Conservation (phyloP, 495 filamentous ascomycete species). For the Talaromyces stipitatus region DNA sequence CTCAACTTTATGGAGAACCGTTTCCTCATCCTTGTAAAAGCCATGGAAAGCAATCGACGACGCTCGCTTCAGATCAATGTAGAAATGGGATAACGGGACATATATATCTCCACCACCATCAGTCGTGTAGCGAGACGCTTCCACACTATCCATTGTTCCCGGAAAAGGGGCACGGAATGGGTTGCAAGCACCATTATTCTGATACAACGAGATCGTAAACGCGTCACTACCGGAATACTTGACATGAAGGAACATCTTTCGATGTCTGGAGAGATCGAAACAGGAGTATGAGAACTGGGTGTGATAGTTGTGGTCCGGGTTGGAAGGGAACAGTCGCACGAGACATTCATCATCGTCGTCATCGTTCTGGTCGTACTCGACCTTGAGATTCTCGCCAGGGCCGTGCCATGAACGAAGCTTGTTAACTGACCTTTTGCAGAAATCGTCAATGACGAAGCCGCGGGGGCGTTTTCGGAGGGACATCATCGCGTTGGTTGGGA, state of each 20-base stretch:
- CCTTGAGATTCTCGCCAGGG: conserved; percentile 49
- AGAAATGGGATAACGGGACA: conserved; percentile 68
- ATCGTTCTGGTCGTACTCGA: conserved; percentile 36
- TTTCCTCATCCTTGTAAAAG: conserved; percentile 49
- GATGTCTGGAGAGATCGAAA: conserved; percentile 51
- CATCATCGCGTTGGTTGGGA: not conserved
- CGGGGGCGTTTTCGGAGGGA: conserved; percentile 1
- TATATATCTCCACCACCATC: conserved; percentile 50
- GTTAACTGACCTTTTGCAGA: conserved; percentile 48
- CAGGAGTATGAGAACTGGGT: conserved; percentile 54
- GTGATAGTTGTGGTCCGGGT: conserved; percentile 63
- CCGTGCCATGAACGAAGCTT: conserved; percentile 67
- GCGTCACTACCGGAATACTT: conserved; percentile 57
- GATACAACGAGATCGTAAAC: conserved; percentile 64
- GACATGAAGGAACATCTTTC: conserved; percentile 60
- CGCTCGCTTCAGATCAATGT: conserved; percentile 48
- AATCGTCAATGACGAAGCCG: conserved; percentile 59
- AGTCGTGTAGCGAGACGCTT: conserved; percentile 57
- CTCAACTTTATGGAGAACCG: conserved; percentile 56
- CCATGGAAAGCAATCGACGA: conserved; percentile 63
- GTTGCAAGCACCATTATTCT: conserved; percentile 61
- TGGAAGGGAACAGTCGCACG: conserved; percentile 54
- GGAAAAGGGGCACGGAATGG: conserved; percentile 55
- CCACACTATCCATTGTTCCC: conserved; percentile 66
- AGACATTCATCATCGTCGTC: conserved; percentile 18